Evolutionary conservation across 139 green algal species (phyloP), one percentile per base, ranked within the genome.

Genomic region (Pycnococcus provasolii): DNA sequence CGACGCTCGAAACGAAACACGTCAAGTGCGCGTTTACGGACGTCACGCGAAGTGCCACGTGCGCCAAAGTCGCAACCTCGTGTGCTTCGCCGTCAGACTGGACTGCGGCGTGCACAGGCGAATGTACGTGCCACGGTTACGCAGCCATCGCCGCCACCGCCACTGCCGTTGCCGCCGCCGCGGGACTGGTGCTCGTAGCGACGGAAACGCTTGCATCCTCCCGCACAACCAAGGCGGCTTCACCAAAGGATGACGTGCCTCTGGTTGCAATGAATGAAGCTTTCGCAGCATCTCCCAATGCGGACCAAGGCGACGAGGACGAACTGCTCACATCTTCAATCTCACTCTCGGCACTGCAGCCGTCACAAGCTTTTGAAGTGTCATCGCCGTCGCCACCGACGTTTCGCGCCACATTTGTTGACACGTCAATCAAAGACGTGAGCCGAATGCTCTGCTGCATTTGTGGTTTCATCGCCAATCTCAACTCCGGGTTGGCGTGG

Each of bases 401-500:
- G 26, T 26, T 26, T 4, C 4, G 26, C 40, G 58, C 40, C 5
- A 45, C 42, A 11, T 53, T 66, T 11, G n/a, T 54, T 37, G 7
- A 45, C 4, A 53, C 60, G 43, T 42, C 42, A 13, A 55, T 47
- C 42, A 4, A 3, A 15, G 41, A 66, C 43, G 41, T 55, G 43
- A 66, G 45, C 43, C 44, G n/a, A 8, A 9, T 9, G 44, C 44
- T 53, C 4, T 8, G 53, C 44, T 66, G 60, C 60, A 1, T 50
- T 39, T 48, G 48, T 3, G 2, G 40, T 13, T 68, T 68, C 48
- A 60, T 48, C 50, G 48, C 47, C 9, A 68, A 68, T 53, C 46
- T 68, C 48, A 50, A 68, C 58, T 60, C 62, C 42, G 62, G 42
- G 40, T 7, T 68, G 26, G 62, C 62, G 41, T 68, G 62, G 62